Base-by-base conservation (phyloP, 306 rosid species). In the Gynostemma pentaphyllum region DNA sequence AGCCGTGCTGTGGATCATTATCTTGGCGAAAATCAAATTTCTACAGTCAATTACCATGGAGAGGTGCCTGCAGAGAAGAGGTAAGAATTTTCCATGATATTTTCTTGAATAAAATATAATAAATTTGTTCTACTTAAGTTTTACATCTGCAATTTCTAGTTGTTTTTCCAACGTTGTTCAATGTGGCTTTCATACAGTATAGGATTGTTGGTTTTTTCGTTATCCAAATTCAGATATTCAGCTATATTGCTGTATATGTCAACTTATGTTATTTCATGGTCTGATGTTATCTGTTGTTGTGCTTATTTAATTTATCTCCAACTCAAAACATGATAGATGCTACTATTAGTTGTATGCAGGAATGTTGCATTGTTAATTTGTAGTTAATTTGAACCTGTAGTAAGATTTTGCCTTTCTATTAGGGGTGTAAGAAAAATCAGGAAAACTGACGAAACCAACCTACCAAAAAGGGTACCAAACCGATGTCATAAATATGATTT, bases 1-100 rank as follows among this genome's bases (percentile, higher is more conserved):
- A 92, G 96, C 78, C 99, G 99, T 73, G 99, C 99, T 27, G 99
- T 88, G 76, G 99, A 92, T 79, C 99, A 92, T 75, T 92, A 61
- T 84, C 99, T 92, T 57, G 62, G 67, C 68, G 99, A 88, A 82
- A 92, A 88, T 76, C 94, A 82, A 83, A 59, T 81, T 60, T 76
- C 85, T 15, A 75, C 90, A 0, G 94, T 82, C 70, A 92, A 92
- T 77, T 92, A 92, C 80, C 99, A 92, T 53, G 99, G 99, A 23
- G 95, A 86, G 81, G 99, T 92, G 70, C 99, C 99, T 24, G 99
- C 99, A 18, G 88, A 74, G 74, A 77, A 84, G 79, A 84, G 99
- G 96, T 88, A 59, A 77, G 71, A 56, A 29, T 36, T 65, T 61
- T 62, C 23, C 41, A 32, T 39, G 48, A 52, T 45, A 13, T 22